Evolutionary conservation across 805 yeast species (phyloP).

Genomic region (Spathaspora passalidarum): DNA sequence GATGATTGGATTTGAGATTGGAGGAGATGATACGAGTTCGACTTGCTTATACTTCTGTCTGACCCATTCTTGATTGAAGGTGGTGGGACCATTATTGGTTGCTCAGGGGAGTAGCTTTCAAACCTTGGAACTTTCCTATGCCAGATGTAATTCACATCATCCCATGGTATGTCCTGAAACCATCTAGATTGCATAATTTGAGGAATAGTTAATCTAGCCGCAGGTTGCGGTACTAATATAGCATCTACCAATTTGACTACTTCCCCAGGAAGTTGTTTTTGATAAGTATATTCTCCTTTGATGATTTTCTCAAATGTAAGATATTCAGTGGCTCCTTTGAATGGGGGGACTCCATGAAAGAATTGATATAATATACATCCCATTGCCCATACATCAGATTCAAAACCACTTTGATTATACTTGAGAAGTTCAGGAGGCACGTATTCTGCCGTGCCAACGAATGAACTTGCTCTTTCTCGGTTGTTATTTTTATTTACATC

Average conservation of each 20-base stretch:
- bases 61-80: conserved; percentile 34
- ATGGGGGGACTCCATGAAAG: conserved; percentile 82
- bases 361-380: conserved; percentile 88
- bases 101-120: conserved; percentile 20
- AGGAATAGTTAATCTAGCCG: conserved; percentile 27
- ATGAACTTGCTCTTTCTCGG: conserved; percentile 53
- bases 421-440: conserved; percentile 84
- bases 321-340: conserved; percentile 82
- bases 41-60: conserved; percentile 34
- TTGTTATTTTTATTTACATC: neutral
- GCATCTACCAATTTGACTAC: conserved; percentile 30
- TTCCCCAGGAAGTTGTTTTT: conserved; percentile 25
- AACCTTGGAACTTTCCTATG: conserved; percentile 29
- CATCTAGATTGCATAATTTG: conserved; percentile 33
- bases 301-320: conserved; percentile 88
- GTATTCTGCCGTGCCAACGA: conserved; percentile 84
- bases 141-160: conserved; percentile 40
- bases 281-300: conserved; percentile 61
- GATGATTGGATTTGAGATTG: conserved; percentile 36
- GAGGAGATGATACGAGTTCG: conserved; percentile 35
- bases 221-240: conserved; percentile 31
- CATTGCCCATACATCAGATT: conserved; percentile 89
- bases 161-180: conserved; percentile 41
- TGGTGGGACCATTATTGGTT: conserved; percentile 3
- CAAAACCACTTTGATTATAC: conserved; percentile 76